Percentiles rank a stretch among this genome's conserved stretches.
Conservation (phyloP, 768 basidiomycete species). For the Trametes cingulata region DNA sequence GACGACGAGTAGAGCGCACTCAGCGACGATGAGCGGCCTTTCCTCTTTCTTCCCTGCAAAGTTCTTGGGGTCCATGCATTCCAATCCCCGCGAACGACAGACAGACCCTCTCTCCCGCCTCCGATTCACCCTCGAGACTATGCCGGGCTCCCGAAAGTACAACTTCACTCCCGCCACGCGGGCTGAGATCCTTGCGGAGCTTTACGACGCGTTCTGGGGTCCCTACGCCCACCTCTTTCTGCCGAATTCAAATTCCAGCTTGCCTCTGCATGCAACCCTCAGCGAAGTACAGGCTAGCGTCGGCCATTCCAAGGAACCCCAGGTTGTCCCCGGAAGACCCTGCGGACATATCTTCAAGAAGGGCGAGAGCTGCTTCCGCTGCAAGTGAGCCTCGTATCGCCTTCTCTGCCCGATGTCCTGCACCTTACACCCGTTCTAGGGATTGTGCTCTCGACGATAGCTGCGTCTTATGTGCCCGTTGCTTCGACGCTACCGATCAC, state of each 20-base stretch:
- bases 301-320: slow-evolving; percentile 60
- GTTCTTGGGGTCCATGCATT: slow-evolving; percentile 53
- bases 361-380: slow-evolving; percentile 90
- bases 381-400: slow-evolving; percentile 68
- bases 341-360: slow-evolving; percentile 88
- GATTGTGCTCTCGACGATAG: slow-evolving; percentile 90
- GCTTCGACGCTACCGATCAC: slow-evolving; percentile 90
- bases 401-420: not conserved
- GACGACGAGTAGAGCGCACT: not conserved
- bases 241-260: slow-evolving; percentile 59
- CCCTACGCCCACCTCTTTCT: slow-evolving; percentile 72
- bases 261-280: slow-evolving; percentile 64
- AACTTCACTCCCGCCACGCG: slow-evolving; percentile 72
- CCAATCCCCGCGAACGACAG: slow-evolving; percentile 48
- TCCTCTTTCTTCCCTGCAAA: slow-evolving; percentile 50
- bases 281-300: slow-evolving; percentile 68
- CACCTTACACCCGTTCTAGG: slow-evolving; percentile 40
- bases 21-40: slow-evolving; percentile 41
- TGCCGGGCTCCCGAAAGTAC: slow-evolving; percentile 79
- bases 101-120: slow-evolving; percentile 71
- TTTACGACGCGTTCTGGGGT: slow-evolving; percentile 85
- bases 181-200: slow-evolving; percentile 77
- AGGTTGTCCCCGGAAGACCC: slow-evolving; percentile 64
- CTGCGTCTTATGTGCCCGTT: slow-evolving; percentile 86
- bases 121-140: slow-evolving; percentile 74